Percentiles rank a stretch among this genome's conserved stretches.
Conservation (phyloP, 2,329 filamentous ascomycete species). For the Botrytis aclada region DNA sequence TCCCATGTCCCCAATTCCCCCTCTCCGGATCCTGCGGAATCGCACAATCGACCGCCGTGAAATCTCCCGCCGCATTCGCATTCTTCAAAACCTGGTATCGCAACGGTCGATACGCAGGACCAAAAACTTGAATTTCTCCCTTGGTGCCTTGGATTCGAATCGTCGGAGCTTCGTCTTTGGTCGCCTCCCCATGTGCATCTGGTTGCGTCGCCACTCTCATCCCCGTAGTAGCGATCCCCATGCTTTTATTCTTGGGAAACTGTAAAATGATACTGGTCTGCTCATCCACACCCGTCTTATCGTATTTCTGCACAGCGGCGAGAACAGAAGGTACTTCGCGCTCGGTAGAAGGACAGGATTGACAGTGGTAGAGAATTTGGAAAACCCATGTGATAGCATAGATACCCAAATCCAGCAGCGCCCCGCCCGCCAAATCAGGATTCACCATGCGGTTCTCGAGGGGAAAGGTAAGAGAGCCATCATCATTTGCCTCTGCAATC, state of each 20-base stretch:
- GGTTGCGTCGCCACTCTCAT: slow-evolving; percentile 50
- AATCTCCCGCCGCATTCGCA: slow-evolving; percentile 29
- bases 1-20: slow-evolving; percentile 53
- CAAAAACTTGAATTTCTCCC: slow-evolving; percentile 64
- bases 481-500: slow-evolving; percentile 51
- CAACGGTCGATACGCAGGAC: slow-evolving; percentile 55
- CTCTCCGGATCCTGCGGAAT: slow-evolving; percentile 44
- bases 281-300: slow-evolving; percentile 61
- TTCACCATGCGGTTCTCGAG: slow-evolving; percentile 64
- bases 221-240: slow-evolving; percentile 58
- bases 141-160: slow-evolving; percentile 63
- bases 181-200: slow-evolving; percentile 44
- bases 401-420: slow-evolving; percentile 65
- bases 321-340: slow-evolving; percentile 52
- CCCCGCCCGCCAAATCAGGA: slow-evolving; percentile 63
- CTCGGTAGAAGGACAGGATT: slow-evolving; percentile 37
- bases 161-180: slow-evolving; percentile 50
- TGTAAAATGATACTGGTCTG: slow-evolving; percentile 60
- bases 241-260: slow-evolving; percentile 56
- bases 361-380: slow-evolving; percentile 66
- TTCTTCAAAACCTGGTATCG: slow-evolving; percentile 50
- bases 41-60: slow-evolving; percentile 37
- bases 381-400: slow-evolving; percentile 70
- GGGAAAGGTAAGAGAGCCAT: slow-evolving; percentile 43
- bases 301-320: slow-evolving; percentile 56